Base-by-base conservation (phyloP, 345 rosid genomes). In the Erodium maritimum region DNA sequence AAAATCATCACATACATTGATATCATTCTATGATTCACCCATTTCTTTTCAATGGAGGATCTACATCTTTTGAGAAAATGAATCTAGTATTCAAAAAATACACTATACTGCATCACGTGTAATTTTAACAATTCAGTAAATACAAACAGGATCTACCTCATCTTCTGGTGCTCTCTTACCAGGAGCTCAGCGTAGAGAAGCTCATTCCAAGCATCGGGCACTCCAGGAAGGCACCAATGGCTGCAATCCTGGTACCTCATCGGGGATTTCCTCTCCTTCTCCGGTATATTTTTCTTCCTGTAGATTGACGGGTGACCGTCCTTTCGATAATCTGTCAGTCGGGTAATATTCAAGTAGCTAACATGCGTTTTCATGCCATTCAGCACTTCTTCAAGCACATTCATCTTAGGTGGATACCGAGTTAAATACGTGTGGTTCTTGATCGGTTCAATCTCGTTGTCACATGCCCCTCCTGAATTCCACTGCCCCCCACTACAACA, bases 171-270 rank as follows among this genome's bases (percentile, higher is more conserved):
- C 33, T 25, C 4, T 25, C 33, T 25, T 25, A 25, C 46, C 1
- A 80, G 58, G 50, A 84, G 61, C 52, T 81, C 74, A 60, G 83
- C 82, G 46, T 79, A 85, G 34, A 88, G 78, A 66, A 88, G 84
- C 61, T 88, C 80, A 54, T 85, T 88, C 95, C 89, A 85, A 34
- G 77, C 73, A 57, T 88, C 95, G 1, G 95, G 91, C 67, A 85
- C 87, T 45, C 90, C 91, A 19, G 91, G 91, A 19, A 88, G 71
- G 55, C 91, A 85, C 91, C 95, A 88, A 50, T 85, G 95, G 69
- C 86, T 82, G 59, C 90, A 85, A 59, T 85, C 95, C 59, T 85
- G 90, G 57, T 75, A 61, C 82, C 33, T 25, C 33, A 25, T 25
- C 33, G 33, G 33, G 4, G 33, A 69, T 64, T 51, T 50, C 68